Base-by-base conservation (phyloP, 805 yeast genomes). In the Candida wancherniae region DNA sequence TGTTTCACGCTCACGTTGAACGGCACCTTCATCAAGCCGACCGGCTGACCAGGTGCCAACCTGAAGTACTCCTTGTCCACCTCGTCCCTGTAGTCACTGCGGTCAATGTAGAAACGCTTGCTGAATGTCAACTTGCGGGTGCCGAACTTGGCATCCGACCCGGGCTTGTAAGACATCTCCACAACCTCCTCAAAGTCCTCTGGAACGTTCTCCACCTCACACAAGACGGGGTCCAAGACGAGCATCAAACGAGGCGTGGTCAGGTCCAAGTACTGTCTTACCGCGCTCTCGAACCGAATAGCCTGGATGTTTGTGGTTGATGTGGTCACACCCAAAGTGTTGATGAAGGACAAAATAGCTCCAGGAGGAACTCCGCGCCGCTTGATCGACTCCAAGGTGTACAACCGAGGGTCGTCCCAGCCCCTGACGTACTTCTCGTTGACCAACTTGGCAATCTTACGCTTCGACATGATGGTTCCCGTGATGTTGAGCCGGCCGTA, bases 281-380 rank as follows among this genome's bases (percentile, higher is more conserved):
- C 77, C 2, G 97, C 79, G 52, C 80, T 76, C 52, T 92, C 99
- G 53, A 92, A 87, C 57, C 98, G 73, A 7, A 77, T 75, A 12
- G 75, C 82, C 68, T 92, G 97, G 55, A 92, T 92, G 53, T 85
- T 86, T 24, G 96, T 80, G 26, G 88, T 83, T 26, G 90, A 72
- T 2, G 97, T 92, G 24, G 98, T 92, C 34, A 92, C 98, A 52
- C 99, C 99, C 47, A 92, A 73, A 26, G 96, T 90, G 57, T 88
- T 85, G 52, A 92, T 84, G 57, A 92, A 92, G 19, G 87, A 75
- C 55, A 92, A 71, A 56, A 92, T 85, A 17, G 97, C 97, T 26
- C 97, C 97, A 9, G 99, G 98, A 45, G 99, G 99, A 6, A 92
- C 80, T 67, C 99, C 99, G 56, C 99, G 84, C 58, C 99, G 83